Percentiles rank a stretch among this genome's conserved stretches.
Evolutionary conservation across 202 grass and related monocot genomes (phyloP).

Genomic region (Musa balbisiana): DNA sequence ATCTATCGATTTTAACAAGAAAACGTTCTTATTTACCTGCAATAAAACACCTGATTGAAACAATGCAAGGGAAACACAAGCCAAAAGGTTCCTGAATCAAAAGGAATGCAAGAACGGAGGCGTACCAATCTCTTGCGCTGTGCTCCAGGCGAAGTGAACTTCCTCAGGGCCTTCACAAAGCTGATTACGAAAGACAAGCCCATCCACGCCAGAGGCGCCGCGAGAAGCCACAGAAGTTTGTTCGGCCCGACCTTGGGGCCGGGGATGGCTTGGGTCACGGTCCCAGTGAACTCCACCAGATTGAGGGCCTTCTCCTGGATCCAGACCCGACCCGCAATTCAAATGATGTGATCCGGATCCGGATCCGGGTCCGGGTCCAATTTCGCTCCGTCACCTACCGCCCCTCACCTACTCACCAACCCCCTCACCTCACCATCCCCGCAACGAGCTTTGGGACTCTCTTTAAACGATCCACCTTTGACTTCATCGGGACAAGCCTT

Average conservation of each 20-base stretch:
- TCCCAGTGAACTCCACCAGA: slow-evolving; percentile 95
- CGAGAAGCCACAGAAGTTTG: slow-evolving; percentile 69
- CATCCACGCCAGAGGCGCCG: slow-evolving; percentile 61
- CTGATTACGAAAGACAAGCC: slow-evolving; percentile 60
- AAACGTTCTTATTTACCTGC: slow-evolving; percentile 74
- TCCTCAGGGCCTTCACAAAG: slow-evolving; percentile 49
- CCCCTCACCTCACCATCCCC: not conserved
- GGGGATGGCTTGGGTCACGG: slow-evolving; percentile 74
- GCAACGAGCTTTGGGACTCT: not conserved
- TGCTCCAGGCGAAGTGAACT: slow-evolving; percentile 71
- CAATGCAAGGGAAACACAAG: not conserved
- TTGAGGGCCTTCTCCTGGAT: slow-evolving; percentile 96
- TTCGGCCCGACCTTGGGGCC: slow-evolving; percentile 71
- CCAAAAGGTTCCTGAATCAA: not conserved
- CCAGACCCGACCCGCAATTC: too few relatives aligned
- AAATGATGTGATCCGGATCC: too few relatives aligned
- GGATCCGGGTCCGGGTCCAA: too few relatives aligned
- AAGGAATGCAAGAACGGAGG: not conserved
- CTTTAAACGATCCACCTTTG: not conserved
- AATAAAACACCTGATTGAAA: slow-evolving; percentile 19
- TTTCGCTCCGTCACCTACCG: too few relatives aligned
- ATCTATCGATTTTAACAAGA: slow-evolving; percentile 64
- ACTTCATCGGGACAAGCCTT: not conserved
- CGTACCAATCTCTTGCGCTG: slow-evolving; percentile 69
- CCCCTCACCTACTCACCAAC: too few relatives aligned